Evolutionary conservation across 331 rosid species (phyloP).

Genomic region (Erythrophleum ivorense): DNA sequence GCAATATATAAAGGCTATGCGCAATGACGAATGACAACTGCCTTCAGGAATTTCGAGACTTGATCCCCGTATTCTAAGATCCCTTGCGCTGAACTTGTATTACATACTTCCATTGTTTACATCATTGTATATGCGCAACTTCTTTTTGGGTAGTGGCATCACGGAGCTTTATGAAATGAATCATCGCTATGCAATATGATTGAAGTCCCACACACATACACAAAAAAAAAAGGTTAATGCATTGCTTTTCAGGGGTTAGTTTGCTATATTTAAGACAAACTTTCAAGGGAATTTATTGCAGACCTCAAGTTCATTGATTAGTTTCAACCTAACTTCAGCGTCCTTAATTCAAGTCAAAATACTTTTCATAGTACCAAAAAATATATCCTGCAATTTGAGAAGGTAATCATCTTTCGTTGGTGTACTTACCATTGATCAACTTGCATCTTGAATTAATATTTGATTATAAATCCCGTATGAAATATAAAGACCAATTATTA

Average conservation of each 20-base stretch:
- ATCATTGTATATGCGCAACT: background rate
- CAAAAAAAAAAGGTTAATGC: background rate
- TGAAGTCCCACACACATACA: background rate
- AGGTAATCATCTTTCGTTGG: background rate
- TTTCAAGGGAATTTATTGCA: background rate
- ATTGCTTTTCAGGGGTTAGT: background rate
- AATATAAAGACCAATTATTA: background rate
- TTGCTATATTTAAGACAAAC: background rate
- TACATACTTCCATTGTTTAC: no score
- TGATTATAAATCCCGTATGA: background rate
- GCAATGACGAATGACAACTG: background rate
- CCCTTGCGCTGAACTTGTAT: no score
- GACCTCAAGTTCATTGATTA: background rate
- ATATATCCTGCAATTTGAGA: background rate
- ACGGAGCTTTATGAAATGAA: background rate
- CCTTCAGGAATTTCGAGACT: background rate
- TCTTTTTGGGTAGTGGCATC: background rate
- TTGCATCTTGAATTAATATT: background rate
- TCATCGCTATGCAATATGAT: background rate
- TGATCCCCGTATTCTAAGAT: background rate
- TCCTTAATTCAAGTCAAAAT: background rate
- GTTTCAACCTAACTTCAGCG: background rate
- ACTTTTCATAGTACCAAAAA: background rate
- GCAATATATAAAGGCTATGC: no score
- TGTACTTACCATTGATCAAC: background rate